Percentiles rank a stretch among this genome's conserved stretches.
Conservation (phyloP, 495 filamentous ascomycete species). For the Pseudomonodictys pantanalensis region DNA sequence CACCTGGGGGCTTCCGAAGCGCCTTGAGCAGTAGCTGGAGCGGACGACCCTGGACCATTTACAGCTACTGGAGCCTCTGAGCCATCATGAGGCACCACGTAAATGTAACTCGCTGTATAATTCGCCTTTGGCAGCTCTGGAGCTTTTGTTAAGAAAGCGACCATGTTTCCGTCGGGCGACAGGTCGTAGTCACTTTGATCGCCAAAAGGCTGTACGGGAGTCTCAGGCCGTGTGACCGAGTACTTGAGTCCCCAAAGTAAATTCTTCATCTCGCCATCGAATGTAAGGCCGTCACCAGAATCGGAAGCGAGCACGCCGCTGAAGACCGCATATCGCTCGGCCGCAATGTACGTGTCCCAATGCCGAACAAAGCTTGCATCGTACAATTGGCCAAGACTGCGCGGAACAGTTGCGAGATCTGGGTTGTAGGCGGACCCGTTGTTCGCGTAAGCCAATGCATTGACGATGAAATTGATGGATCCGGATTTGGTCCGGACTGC, state of each 20-base stretch:
- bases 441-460: constrained; percentile 52
- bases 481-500: constrained; percentile 27
- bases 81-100: constrained; percentile 62
- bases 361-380: constrained; percentile 71
- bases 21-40: constrained; percentile 48
- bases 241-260: constrained; percentile 47
- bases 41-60: constrained; percentile 47
- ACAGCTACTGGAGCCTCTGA: constrained; percentile 27
- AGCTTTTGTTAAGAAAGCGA: constrained; percentile 83
- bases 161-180: constrained; percentile 45
- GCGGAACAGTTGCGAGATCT: constrained; percentile 53
- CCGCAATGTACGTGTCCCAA: constrained; percentile 67
- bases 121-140: constrained; percentile 71
- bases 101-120: constrained; percentile 76
- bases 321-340: constrained; percentile 48
- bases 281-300: constrained; percentile 17
- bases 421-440: constrained; percentile 62
- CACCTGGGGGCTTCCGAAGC: constrained; percentile 72
- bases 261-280: constrained; percentile 41
- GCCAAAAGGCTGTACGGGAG: constrained; percentile 56
- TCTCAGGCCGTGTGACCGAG: constrained; percentile 42
- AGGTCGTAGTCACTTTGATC: constrained; percentile 60
- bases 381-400: constrained; percentile 64
- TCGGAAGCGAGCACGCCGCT: constrained; percentile 41
- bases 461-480: constrained; percentile 34